Evolutionary conservation across 768 basidiomycete genomes (phyloP).

Genomic region (Hortiboletus campestris): DNA sequence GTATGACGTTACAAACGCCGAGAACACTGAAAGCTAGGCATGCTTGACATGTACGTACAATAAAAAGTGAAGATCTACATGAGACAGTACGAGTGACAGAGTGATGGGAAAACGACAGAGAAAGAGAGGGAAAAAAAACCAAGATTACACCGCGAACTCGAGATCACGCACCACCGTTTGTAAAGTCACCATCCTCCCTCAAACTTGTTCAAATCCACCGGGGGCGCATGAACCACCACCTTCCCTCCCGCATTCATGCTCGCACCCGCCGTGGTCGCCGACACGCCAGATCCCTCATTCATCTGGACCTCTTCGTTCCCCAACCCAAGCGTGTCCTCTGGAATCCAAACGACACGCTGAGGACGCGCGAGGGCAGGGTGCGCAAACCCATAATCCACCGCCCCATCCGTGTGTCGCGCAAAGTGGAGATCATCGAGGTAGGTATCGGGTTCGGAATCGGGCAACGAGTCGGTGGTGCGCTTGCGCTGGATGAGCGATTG

Average conservation of each 20-base stretch:
- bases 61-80: background rate
- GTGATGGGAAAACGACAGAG: background rate
- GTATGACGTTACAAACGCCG: background rate
- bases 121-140: background rate
- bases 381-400: constrained; percentile 66
- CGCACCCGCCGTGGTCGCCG: constrained; percentile 49
- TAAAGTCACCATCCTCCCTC: constrained; percentile 6
- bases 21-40: background rate
- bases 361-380: constrained; percentile 79
- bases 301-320: constrained; percentile 58
- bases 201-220: constrained; percentile 31
- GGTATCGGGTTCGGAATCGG: constrained; percentile 4
- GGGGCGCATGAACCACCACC: constrained; percentile 33
- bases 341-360: constrained; percentile 84
- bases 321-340: constrained; percentile 57
- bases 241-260: constrained; percentile 61
- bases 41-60: background rate
- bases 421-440: constrained; percentile 22
- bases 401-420: constrained; percentile 25
- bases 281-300: constrained; percentile 52
- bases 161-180: background rate
- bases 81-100: background rate
- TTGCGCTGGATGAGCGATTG: background rate
- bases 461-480: background rate
- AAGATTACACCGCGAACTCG: background rate